Evolutionary conservation across 495 filamentous ascomycete genomes (phyloP), one percentile per base, ranked within the genome.

Genomic region (Xylaria bambusicola): DNA sequence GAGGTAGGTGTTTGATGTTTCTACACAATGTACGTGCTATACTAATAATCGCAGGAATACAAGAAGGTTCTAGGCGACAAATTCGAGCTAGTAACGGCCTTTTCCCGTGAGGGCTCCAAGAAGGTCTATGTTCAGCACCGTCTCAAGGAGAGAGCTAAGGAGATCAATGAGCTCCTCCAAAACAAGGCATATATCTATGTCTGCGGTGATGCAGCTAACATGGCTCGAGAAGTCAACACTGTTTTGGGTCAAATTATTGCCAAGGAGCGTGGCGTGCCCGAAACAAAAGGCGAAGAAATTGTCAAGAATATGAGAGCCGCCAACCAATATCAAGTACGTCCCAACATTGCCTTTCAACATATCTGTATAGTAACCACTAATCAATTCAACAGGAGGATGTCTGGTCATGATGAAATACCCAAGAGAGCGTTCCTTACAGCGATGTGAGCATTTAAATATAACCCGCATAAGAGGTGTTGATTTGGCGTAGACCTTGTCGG

Each of bases 61-160:
- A 85, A 90, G 72, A 73, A 89, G 56, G 84, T 84, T 47, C 84
- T 99, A 46, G 93, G 93, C 52, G 89, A 93, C 70, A 87, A 86
- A 13, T 92, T 99, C 70, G 85, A 89, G 69, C 73, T 98, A 51
- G 84, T 97, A 71, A 91, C 88, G 23, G 94, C 94, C 47, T 99
- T 99, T 78, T 99, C 94, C 8, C 85, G 94, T 61, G 91, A 97
- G 60, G 81, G 80, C 0, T 64, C 82, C 31, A 77, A 91, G 73
- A 99, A 99, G 79, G 90, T 99, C 33, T 99, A 99, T 69, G 94
- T 99, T 6, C 94, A 99, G 75, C 93, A 99, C 74, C 81, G 90
- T 59, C 80, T 99, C 56, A 84, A 88, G 73, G 91, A 97, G 73
- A 78, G 86, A 21, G 89, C 91, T 27, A 80, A 87, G 52, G 84